Base-by-base conservation (phyloP, 768 basidiomycete genomes). In the Saitozyma podzolica region DNA sequence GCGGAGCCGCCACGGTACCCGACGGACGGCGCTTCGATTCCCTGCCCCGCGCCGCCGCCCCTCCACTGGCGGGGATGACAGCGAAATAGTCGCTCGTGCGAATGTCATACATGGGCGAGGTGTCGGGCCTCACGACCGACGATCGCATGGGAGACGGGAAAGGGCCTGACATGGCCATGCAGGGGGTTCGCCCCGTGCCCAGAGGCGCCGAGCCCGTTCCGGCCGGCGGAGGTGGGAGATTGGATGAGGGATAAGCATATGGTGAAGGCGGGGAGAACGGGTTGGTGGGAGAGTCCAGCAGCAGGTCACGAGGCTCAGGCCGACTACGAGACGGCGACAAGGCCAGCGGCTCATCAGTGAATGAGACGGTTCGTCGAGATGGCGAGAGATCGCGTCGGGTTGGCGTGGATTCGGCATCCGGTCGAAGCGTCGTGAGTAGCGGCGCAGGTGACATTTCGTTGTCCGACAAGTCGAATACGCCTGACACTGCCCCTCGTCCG, bases 81-180 rank as follows among this genome's bases (percentile, higher is more conserved):
- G 43, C 62, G 29, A 73, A 68, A 40, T 74, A 74, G 56, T 74
- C 72, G 43, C 54, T 57, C 16, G 63, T 51, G 14, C 67, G 53
- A 14, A 74, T 74, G 55, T 74, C 72, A 43, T 74, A 70, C 69
- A 74, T 67, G 14, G 72, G 72, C 37, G 69, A 71, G 6, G 59
- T 40, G 20, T 68, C 67, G 11, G 63, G 68, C 54, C 72, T 47
- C 40, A 62, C 58, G 29, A n/a, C 60, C 16, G 50, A 41, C 10
- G 61, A 65, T 48, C 60, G 48, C 40, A 40, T 50, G 16, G 65
- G 53, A 6, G 64, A 64, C 16, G 72, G 69, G 63, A 73, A 73
- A 9, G 72, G 72, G 0, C 72, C 72, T 0, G 72, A 68, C 72
- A 73, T 73, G 56, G 62, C 58, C 41, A 66, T 52, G 13, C 68